Percentiles rank a stretch among this genome's conserved stretches.
phyloP scores from a whole-genome alignment of 257 asterid genomes.

The Leptodermis oblonga region DNA sequence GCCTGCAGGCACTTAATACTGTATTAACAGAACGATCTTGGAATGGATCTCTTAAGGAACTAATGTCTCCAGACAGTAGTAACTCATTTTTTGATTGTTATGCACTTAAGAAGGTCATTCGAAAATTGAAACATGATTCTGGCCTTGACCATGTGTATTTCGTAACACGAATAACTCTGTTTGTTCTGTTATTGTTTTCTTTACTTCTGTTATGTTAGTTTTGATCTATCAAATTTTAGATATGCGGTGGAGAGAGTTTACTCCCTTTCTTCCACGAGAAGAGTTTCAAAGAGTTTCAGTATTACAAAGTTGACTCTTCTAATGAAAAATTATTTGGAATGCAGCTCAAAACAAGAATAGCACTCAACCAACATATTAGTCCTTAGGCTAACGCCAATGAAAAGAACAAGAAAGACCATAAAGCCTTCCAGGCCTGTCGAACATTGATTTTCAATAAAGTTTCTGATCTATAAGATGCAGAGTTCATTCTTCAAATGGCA shows the following conservation, averaged over 20 bases:
- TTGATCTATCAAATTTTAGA: too few relatives aligned
- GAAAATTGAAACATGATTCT: neutral
- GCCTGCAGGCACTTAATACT: constrained; percentile 2
- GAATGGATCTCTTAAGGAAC: too few relatives aligned
- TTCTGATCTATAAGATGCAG: neutral
- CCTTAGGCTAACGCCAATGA: neutral
- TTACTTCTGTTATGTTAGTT: neutral
- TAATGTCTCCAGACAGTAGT: too few relatives aligned
- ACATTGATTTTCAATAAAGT: neutral
- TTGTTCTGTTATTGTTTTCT: too few relatives aligned
- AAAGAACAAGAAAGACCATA: neutral
- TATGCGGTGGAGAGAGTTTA: too few relatives aligned
- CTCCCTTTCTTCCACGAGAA: too few relatives aligned
- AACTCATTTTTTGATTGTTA: neutral
- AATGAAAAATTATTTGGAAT: too few relatives aligned
- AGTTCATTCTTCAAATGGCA: neutral
- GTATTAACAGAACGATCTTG: neutral
- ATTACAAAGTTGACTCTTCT: too few relatives aligned
- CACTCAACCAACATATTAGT: neutral
- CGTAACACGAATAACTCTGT: neutral
- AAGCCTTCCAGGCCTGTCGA: neutral
- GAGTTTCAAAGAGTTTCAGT: too few relatives aligned
- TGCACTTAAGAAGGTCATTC: neutral
- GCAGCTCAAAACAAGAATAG: neutral
- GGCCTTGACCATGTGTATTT: neutral